Percentiles rank a stretch among this genome's conserved stretches.
phyloP scores from a whole-genome alignment of 2,329 filamentous ascomycete genomes.

The Scorias spongiosa region DNA sequence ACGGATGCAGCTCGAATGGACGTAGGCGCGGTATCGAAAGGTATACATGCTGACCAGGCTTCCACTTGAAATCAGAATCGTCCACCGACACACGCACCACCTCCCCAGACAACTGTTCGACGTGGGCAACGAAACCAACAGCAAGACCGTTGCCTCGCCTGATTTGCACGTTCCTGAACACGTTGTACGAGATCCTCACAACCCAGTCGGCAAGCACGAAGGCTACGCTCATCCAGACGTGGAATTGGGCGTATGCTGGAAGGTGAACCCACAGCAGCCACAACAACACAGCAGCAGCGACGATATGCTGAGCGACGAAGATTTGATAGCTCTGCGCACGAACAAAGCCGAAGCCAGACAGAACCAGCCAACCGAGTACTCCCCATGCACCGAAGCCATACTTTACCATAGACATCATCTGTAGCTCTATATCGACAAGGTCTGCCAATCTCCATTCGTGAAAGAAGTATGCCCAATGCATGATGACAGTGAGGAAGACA shows the following conservation, averaged over 20 bases:
- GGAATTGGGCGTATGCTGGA: slow-evolving; percentile 18
- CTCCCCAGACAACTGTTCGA: slow-evolving; percentile 34
- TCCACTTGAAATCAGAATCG: slow-evolving; percentile 42
- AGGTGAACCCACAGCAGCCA: slow-evolving; percentile 36
- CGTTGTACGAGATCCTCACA: slow-evolving; percentile 11
- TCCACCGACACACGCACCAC: slow-evolving; percentile 42
- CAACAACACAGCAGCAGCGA: slow-evolving; percentile 34
- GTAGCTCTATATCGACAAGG: slow-evolving; percentile 33
- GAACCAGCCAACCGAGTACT: slow-evolving; percentile 35
- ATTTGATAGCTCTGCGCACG: slow-evolving; percentile 37
- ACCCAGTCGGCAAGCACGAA: slow-evolving; percentile 18
- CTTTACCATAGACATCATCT: slow-evolving; percentile 32
- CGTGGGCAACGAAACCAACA: slow-evolving; percentile 11
- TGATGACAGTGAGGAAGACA: slow-evolving; percentile 36
- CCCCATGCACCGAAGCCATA: slow-evolving; percentile 38
- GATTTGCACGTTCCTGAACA: slow-evolving; percentile 14
- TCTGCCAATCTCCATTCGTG: slow-evolving; percentile 36
- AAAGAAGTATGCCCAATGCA: slow-evolving; percentile 42
- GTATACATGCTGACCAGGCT: slow-evolving; percentile 48
- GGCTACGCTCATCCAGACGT: slow-evolving; percentile 15
- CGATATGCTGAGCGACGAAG: slow-evolving; percentile 39
- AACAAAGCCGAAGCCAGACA: slow-evolving; percentile 36
- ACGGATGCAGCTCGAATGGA: slow-evolving; percentile 48
- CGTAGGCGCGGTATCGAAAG: slow-evolving; percentile 38
- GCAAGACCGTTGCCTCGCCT: neutral